Base-by-base conservation (phyloP, 306 rosid genomes). In the Cicer chorassanicum region DNA sequence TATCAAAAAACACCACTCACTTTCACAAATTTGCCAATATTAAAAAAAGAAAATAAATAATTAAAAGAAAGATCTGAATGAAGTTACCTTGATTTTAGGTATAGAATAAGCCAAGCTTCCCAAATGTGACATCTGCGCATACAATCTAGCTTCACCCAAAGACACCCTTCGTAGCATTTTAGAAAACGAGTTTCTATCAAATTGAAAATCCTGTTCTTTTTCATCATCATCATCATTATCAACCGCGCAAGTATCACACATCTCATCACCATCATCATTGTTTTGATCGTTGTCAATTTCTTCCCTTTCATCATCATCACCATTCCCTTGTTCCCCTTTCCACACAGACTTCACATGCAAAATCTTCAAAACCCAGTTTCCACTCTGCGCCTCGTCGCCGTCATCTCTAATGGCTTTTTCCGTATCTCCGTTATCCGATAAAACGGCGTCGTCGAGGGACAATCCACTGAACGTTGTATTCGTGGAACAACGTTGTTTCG, bases 91-190 rank as follows among this genome's bases (percentile, higher is more conserved):
- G 54, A 95, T 90, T 43, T 73, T 84, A 61, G 96, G 86, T 68
- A 95, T 84, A 84, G 74, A 67, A 53, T 95, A 95, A 9, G 99
- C 93, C 85, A 95, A 72, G 74, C 29, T 84, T 18, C 97, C 99
- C 85, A 95, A 77, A 78, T 94, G 88, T 15, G 97, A 89, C 96
- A 94, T 87, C 80, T 92, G 87, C 57, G 92, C 96, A 67, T 88
- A 94, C 74, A 92, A 76, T 57, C 92, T 90, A 16, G 88, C 91
- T 72, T 94, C 99, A 0, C 86, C 86, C 40, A 90, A 80, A 2
- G 97, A 87, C 41, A 94, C 99, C 84, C 90, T 88, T 67, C 93
- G 73, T 13, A 94, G 90, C 89, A 94, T 82, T 63, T 83, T 86
- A 6, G 92, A 80, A 84, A 92, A 92, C 48, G 97, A 85, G 57